Evolutionary conservation across 2,329 filamentous ascomycete genomes (phyloP), one percentile per base, ranked within the genome.

Genomic region (Ceratocystis colombiana): DNA sequence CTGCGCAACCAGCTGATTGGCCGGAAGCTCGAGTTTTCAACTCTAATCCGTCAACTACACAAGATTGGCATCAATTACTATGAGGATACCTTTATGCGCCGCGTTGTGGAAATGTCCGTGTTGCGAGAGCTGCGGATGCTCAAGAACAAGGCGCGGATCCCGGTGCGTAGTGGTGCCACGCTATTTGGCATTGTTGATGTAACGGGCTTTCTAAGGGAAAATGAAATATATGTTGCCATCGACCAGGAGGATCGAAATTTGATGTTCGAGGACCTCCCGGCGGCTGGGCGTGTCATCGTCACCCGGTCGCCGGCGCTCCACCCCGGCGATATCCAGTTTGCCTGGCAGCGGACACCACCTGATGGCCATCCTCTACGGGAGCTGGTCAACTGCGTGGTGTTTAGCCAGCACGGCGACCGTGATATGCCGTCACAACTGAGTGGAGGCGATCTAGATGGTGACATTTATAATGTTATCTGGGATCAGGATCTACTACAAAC

Each of bases 121-220:
- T 76, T 94, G n/a, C 78, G 82, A 1, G 86, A 88, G 69, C 76
- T 96, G 3, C 82, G 89, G 2, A 79, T 88, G 33, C 76, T 96
- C 46, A 96, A 95, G 73, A 85, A 94, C 75, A 88, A 87, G 65
- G 84, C 88, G 0, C 83, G 89, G 0, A 94, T 95, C 44, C 86
- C 83, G 0, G 82, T 96, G 0, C 74, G 81, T 0, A 73, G 86
- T 17, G 90, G 88, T 0, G 81, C 86, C n/a, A 91, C 89, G 0
- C 78, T 95, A 0, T 91, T 90, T 70, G 90, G 90, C 0, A 80
- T 95, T 63, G 88, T 94, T 83, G 90, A 96, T 69, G 90, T 95
- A 73, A 90, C 88, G 0, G 84, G 82, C 0, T 82, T 80, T 45
- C 77, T 96, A 0, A 69, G 80, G 8, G 85, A 89, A 71, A 82